Base-by-base conservation (phyloP, 2,329 filamentous ascomycete species). In the Calonectria montana region DNA sequence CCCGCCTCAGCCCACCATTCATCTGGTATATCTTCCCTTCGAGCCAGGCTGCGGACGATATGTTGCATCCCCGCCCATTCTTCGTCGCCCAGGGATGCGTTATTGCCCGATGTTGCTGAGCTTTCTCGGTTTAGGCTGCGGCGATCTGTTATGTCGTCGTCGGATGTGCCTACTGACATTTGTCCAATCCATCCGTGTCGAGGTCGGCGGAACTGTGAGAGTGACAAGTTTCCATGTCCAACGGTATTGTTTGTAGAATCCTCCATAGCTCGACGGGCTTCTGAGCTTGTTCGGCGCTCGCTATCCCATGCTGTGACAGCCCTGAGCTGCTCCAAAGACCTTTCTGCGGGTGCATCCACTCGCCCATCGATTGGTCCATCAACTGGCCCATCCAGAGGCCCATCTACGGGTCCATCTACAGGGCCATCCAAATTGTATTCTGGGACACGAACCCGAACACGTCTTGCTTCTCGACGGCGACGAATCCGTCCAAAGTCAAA, bases 1-100 rank as follows among this genome's bases (percentile, higher is more conserved):
- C 93, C 93, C 70, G 88, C 92, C 78, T 90, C 89, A 70, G 90
- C 90, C 94, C 94, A 97, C 91, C 93, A 96, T 74, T 94, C 92
- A 73, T 97, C 94, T 0, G 94, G 93, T 66, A 97, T 93, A 77
- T 96, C 93, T 79, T 94, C 90, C 27, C 94, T 87, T 21, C 90
- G 88, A 39, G 92, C 91, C 67, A 97, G 87, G 50, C 91, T 88
- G 76, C 92, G 91, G 41, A 97, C 87, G 57, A 97, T 93, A 63
- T 88, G 88, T 76, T 94, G 92, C 89, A 96, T 93, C 55, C 92
- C 90, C 25, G 89, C 87, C 80, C 80, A 82, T 5, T 84, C 84
- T 29, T 87, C 85, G 8, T 86, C 85, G 16, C 81, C 75, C 50
- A 65, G 71, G 39, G 69, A 71, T n/a, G 74, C 71, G 43, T 73